Conservation (phyloP, 495 filamentous ascomycete genomes). For the Podospora pseudopauciseta region DNA sequence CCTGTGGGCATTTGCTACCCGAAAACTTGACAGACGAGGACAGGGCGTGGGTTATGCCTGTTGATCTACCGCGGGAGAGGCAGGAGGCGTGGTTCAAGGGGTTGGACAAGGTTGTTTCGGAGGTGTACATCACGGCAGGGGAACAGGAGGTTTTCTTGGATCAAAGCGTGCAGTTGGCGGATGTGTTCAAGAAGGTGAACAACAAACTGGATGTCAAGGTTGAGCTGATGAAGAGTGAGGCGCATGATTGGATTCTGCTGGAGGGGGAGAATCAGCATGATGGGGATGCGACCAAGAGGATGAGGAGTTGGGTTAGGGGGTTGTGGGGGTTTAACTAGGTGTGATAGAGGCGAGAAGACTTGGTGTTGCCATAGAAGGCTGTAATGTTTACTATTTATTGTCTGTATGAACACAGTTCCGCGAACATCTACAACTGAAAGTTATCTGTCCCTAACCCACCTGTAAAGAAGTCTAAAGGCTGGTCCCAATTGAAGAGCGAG, state of each 20-base stretch:
- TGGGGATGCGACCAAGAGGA: constrained; percentile 24
- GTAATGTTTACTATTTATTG: background rate
- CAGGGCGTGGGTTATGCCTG: constrained; percentile 24
- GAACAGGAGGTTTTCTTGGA: constrained; percentile 27
- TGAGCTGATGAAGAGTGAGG: constrained; percentile 18
- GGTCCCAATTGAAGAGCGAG: constrained; percentile 23
- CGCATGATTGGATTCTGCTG: constrained; percentile 29
- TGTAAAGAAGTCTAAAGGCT: constrained; percentile 18
- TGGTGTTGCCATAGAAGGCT: background rate
- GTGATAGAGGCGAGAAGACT: background rate
- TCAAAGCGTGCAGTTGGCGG: constrained; percentile 19
- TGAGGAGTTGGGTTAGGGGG: constrained; percentile 23
- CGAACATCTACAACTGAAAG: background rate
- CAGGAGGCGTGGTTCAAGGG: constrained; percentile 25
- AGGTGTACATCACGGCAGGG: constrained; percentile 26
- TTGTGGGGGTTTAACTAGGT: constrained; percentile 6
- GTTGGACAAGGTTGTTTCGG: constrained; percentile 14
- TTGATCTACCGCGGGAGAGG: constrained; percentile 22
- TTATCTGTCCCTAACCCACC: constrained; percentile 6
- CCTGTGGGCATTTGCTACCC: background rate
- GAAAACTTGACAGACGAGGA: background rate
- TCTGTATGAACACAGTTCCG: background rate
- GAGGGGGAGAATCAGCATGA: constrained; percentile 18
- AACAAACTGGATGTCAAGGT: constrained; percentile 16
- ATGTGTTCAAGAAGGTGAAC: constrained; percentile 14